Conservation (phyloP, 352 stramenopile species). For the Pythium guiyangense region DNA sequence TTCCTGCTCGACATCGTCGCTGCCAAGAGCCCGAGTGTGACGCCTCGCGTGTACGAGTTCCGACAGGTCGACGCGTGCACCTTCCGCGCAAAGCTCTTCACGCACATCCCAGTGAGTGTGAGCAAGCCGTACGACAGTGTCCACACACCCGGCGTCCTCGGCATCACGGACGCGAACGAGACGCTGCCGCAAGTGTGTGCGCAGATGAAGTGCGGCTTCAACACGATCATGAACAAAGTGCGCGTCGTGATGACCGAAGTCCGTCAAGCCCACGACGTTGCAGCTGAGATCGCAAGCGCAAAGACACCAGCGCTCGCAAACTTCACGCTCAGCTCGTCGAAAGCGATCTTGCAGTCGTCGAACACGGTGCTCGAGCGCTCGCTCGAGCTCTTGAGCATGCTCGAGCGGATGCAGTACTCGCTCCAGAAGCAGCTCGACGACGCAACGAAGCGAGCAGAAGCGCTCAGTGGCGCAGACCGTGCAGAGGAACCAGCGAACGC, state of each 20-base stretch:
- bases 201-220: slow-evolving; percentile 70
- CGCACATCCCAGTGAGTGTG: slow-evolving; percentile 38
- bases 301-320: slow-evolving; percentile 35
- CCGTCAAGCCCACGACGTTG: slow-evolving; percentile 19
- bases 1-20: slow-evolving; percentile 52
- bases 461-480: neutral
- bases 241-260: slow-evolving; percentile 52
- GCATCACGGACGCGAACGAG: slow-evolving; percentile 49
- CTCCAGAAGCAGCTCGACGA: slow-evolving; percentile 13
- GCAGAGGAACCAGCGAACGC: neutral
- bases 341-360: slow-evolving; percentile 48
- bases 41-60: slow-evolving; percentile 42
- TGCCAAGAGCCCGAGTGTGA: slow-evolving; percentile 29
- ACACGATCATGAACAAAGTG: slow-evolving; percentile 38
- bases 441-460: slow-evolving; percentile 15
- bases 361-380: slow-evolving; percentile 53
- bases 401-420: slow-evolving; percentile 36
- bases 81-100: slow-evolving; percentile 47
- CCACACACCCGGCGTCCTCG: slow-evolving; percentile 60
- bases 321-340: slow-evolving; percentile 48
- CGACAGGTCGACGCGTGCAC: slow-evolving; percentile 51
- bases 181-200: slow-evolving; percentile 61
- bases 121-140: slow-evolving; percentile 40
- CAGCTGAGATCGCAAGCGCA: slow-evolving; percentile 13
- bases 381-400: slow-evolving; percentile 42